Base-by-base conservation (phyloP, 2,329 filamentous ascomycete genomes). In the Aureobasidium sp. region DNA sequence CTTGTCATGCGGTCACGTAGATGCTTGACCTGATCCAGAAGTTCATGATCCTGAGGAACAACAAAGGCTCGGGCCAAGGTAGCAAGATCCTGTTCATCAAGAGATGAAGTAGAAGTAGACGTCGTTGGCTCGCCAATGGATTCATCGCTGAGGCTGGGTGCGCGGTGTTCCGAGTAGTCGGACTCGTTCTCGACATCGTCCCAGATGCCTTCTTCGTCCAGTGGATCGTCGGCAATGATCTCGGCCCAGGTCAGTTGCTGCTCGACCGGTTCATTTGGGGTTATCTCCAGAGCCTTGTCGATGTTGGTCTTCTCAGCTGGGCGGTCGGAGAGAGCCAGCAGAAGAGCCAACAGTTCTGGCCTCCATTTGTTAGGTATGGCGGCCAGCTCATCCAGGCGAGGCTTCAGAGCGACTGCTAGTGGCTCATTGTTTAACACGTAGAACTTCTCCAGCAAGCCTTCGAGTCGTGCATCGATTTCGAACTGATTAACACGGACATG, bases 261-360 rank as follows among this genome's bases (percentile, higher is more conserved):
- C 17, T 42, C 17, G 2, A 78, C 77, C 4, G 74, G 75, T 1
- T 74, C 69, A 79, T 74, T 38, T 77, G 77, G 2, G 87, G 72
- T 1, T 10, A 53, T 38, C 2, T 55, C 25, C 75, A 70, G 19
- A n/a, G 33, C 38, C 25, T 47, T 45, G 11, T 61, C n/a, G 0
- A 93, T 74, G 4, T 77, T 81, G 0, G 89, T 84, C 55, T 90
- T 86, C 57, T 86, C 81, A 0, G 86, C 82, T 2, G 94, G 93
- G 57, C 86, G 82, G 66, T 96, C 86, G 1, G 93, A 93, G 0
- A 97, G 81, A 63, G 90, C 83, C 8, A 97, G 77, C 11, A 97
- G 75, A 0, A 97, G 74, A 53, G 88, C 85, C 15, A 97, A 76
- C 15, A 89, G 79, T 66, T 97, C 94, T 0, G 92, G 91, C 6